Base-by-base conservation (phyloP, 345 rosid species). In the Toxicodendron radicans region DNA sequence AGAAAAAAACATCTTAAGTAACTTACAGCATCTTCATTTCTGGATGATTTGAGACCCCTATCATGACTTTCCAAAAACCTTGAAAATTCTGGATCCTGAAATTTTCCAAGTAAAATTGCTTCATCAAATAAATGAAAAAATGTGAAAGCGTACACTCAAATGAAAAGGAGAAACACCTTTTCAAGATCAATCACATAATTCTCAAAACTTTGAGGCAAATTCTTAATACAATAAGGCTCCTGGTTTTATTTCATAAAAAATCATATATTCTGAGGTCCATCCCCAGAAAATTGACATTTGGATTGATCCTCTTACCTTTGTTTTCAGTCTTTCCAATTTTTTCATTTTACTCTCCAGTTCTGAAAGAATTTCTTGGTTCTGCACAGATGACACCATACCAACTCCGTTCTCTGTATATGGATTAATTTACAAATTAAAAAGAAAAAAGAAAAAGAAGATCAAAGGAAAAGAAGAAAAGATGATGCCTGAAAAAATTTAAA, bases 21-120 rank as follows among this genome's bases (percentile, higher is more conserved):
- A 82, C 97, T 87, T 79, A 91, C 93, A 84, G 51, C 63, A 68
- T 87, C 88, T 38, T 87, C 89, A 56, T 82, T 72, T 73, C 81
- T 81, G 48, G 70, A 73, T 62, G 70, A 75, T 57, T 73, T 71
- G 21, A 80, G 81, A 71, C 60, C 70, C 11, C 79, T 78, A 65
- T 79, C 79, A 45, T 81, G 73, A 75, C 75, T 84, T 76, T 86
- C 92, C 83, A 91, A 64, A 68, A 87, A 89, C 79, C 78, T 86
- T 0, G 83, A 75, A 73, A 89, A 91, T 52, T 73, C 82, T 27
- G 85, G 83, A 79, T 87, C 89, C 97, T 91, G 88, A 69, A 70
- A 79, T 64, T 59, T 46, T 53, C 12, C 46, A 57, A 57, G 66
- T 20, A 52, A 62, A 74, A 35, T 24, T 35, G 21, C 43, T 53